These are phyloP conservation scores for Apocynum venetum DNA, from an alignment of 257 asterid genomes.

Conservation along the genomic window DNA sequence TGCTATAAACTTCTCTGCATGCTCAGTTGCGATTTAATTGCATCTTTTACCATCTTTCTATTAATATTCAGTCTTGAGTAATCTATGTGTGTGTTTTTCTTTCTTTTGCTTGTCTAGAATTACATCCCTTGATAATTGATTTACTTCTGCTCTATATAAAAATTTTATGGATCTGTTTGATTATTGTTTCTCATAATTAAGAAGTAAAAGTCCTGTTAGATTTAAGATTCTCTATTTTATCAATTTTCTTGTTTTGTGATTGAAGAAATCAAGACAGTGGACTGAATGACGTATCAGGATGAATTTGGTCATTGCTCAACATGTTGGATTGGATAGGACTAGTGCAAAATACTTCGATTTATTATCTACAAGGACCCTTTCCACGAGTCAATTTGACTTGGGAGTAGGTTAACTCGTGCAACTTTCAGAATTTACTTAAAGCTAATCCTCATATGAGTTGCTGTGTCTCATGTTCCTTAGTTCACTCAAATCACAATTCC, in stretches of 20 bases:
- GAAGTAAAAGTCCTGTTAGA: neutral
- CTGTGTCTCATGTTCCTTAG: neutral
- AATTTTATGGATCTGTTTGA: neutral
- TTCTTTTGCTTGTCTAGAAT: neutral
- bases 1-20: neutral
- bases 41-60: neutral
- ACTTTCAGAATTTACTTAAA: neutral
- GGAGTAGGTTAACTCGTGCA: neutral
- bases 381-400: neutral
- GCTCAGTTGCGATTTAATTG: constrained; percentile 1
- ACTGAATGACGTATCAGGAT: neutral
- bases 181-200: neutral
- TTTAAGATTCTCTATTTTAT: neutral
- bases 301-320: neutral
- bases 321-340: neutral
- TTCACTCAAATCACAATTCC: neutral
- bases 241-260: neutral
- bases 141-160: neutral
- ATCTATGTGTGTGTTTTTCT: neutral
- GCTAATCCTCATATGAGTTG: neutral
- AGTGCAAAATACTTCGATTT: neutral
- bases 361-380: neutral
- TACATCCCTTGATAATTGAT: neutral
- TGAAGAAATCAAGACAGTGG: neutral
- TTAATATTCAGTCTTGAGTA: neutral